Percentiles rank a stretch among this genome's conserved stretches.
phyloP scores from a whole-genome alignment of 139 green algal species.

The Tetraselmis chui region DNA sequence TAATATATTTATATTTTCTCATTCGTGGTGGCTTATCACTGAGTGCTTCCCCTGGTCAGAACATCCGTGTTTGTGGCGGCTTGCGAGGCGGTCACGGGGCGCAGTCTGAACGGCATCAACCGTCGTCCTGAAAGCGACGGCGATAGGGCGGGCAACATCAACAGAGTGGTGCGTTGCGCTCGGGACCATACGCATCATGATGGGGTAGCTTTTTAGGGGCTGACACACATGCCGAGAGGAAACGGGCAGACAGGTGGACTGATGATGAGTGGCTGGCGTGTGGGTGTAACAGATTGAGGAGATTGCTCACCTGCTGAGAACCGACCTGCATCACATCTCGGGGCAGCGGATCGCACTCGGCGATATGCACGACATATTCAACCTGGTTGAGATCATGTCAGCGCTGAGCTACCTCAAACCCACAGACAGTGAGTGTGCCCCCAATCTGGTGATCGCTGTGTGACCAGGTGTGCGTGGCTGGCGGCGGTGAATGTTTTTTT shows the following conservation, averaged over 20 bases:
- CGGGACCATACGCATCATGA: too few species aligned
- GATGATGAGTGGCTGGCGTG: too few species aligned
- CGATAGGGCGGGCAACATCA: not conserved
- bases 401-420: not conserved
- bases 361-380: not conserved
- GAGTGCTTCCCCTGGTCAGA: not conserved
- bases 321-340: not conserved
- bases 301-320: not conserved
- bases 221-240: too few species aligned
- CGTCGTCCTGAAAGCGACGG: not conserved
- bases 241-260: too few species aligned
- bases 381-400: not conserved
- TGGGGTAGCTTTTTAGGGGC: too few species aligned
- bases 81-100: not conserved
- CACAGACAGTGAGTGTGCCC: not conserved
- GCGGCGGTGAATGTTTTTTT: too few species aligned
- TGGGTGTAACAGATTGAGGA: not conserved
- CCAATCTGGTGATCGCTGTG: too few species aligned
- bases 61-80: conserved; percentile 5
- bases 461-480: too few species aligned
- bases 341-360: not conserved
- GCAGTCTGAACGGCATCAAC: not conserved
- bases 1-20: too few species aligned
- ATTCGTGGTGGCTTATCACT: too few species aligned
- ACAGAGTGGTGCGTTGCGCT: not conserved